Conservation (phyloP, 768 basidiomycete species). For the Suillus discolor region DNA sequence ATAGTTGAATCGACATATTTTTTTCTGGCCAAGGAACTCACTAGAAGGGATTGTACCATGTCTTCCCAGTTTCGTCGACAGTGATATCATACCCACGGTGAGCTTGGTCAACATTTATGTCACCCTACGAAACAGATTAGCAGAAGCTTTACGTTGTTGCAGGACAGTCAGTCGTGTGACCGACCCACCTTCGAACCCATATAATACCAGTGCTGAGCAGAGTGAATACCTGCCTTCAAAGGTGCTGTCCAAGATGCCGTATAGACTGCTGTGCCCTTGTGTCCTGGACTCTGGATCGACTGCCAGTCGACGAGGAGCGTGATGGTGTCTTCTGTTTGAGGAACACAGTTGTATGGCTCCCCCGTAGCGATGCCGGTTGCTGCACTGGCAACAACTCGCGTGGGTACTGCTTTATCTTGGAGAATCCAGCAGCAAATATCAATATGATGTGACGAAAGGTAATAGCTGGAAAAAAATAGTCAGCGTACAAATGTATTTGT, state of each 20-base stretch:
- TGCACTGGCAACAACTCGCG: constrained; percentile 88
- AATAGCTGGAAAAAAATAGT: constrained; percentile 58
- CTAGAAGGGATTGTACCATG: constrained; percentile 92
- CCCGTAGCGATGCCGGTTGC: constrained; percentile 89
- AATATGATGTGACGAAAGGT: constrained; percentile 94
- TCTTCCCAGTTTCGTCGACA: constrained; percentile 81
- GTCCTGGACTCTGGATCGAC: constrained; percentile 69
- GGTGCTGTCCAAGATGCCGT: constrained; percentile 96
- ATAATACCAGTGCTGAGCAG: constrained; percentile 93
- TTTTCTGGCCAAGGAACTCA: constrained; percentile 40
- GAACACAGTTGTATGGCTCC: constrained; percentile 85
- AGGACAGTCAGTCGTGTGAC: constrained; percentile 4
- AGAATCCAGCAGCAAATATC: constrained; percentile 88
- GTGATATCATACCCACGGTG: constrained; percentile 93
- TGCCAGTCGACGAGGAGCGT: constrained; percentile 95
- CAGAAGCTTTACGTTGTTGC: background rate
- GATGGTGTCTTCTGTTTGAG: constrained; percentile 92
- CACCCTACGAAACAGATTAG: constrained; percentile 56
- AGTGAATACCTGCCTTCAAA: constrained; percentile 85
- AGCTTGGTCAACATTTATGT: constrained; percentile 91
- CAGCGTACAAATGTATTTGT: background rate
- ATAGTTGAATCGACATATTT: constrained; percentile 10
- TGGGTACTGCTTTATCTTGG: constrained; percentile 73
- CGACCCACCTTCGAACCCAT: constrained; percentile 81
- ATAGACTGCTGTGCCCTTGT: constrained; percentile 87